phyloP scores from a whole-genome alignment of 805 yeast species.

The Candida khao-thaluensis region DNA sequence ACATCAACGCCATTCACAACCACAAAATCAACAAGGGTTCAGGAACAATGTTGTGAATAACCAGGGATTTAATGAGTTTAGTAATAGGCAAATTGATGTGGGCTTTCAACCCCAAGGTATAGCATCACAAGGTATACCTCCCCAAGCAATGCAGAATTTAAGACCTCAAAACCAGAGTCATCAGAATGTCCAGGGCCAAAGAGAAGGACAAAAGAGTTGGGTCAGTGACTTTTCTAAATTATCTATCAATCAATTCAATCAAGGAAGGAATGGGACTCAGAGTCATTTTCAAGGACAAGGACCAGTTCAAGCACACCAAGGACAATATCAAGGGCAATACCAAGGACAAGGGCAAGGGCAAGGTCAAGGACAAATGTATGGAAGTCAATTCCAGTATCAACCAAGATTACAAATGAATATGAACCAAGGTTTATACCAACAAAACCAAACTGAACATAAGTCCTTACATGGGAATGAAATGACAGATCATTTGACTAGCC shows the following conservation, averaged over 20 bases:
- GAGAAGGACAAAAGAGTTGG: conserved; percentile 1
- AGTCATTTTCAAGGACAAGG: not conserved
- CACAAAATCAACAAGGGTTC: conserved; percentile 12
- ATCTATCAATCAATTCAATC: conserved; percentile 2
- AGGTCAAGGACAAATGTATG: not conserved
- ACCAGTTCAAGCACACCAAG: not conserved
- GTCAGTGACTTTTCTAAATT: conserved; percentile 10
- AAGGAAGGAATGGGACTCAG: not conserved
- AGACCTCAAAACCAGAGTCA: not conserved
- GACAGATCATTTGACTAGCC: not conserved
- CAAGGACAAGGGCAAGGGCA: not conserved
- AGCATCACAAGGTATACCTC: not conserved
- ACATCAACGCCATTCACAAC: conserved; percentile 14
- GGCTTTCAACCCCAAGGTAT: conserved; percentile 1
- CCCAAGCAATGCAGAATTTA: not conserved
- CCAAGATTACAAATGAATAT: conserved; percentile 7
- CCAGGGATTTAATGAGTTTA: conserved; percentile 37
- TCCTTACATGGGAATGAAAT: conserved; percentile 19
- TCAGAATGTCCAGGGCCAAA: conserved; percentile 1
- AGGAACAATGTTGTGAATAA: conserved; percentile 35
- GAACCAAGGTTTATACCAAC: not conserved
- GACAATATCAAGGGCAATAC: not conserved
- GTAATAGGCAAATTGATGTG: not conserved
- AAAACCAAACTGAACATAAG: conserved; percentile 23
- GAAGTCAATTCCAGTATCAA: not conserved